Evolutionary conservation across 371 early-diverging fungal genomes (phyloP).

Genomic region (Mortierella sp.): DNA sequence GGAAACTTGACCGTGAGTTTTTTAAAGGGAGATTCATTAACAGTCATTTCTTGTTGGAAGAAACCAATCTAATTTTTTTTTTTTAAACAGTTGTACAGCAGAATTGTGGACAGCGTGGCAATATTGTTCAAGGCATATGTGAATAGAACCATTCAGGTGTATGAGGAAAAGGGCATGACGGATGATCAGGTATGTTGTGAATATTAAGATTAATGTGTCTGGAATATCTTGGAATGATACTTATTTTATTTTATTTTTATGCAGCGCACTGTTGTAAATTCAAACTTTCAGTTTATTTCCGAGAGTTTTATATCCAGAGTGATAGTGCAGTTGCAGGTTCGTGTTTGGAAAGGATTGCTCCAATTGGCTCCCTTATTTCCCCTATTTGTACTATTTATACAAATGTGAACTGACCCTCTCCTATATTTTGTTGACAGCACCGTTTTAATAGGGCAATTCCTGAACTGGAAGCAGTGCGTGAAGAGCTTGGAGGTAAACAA

Average conservation of each 20-base stretch:
- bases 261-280: constrained; percentile 66
- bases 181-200: constrained; percentile 39
- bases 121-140: constrained; percentile 53
- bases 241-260: constrained; percentile 18
- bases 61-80: too few relatives aligned
- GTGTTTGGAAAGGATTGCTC: constrained; percentile 14
- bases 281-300: constrained; percentile 71
- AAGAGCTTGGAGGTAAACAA: constrained; percentile 66
- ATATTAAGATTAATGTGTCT: not conserved
- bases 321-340: constrained; percentile 70
- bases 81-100: constrained; percentile 33
- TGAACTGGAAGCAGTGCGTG: constrained; percentile 70
- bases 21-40: too few relatives aligned
- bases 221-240: not conserved
- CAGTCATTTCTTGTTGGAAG: too few relatives aligned
- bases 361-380: not conserved
- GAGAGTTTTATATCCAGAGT: constrained; percentile 73
- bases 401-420: not conserved
- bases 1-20: constrained; percentile 72
- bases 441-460: constrained; percentile 76
- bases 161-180: constrained; percentile 50
- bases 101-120: constrained; percentile 49
- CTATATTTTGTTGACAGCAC: constrained; percentile 42
- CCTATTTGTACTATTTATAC: not conserved
- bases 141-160: constrained; percentile 54